Percentiles rank a stretch among this genome's conserved stretches.
These are phyloP conservation scores for Epichloe gansuensis DNA, from an alignment of 2,329 filamentous ascomycete species.

Conservation along the genomic window DNA sequence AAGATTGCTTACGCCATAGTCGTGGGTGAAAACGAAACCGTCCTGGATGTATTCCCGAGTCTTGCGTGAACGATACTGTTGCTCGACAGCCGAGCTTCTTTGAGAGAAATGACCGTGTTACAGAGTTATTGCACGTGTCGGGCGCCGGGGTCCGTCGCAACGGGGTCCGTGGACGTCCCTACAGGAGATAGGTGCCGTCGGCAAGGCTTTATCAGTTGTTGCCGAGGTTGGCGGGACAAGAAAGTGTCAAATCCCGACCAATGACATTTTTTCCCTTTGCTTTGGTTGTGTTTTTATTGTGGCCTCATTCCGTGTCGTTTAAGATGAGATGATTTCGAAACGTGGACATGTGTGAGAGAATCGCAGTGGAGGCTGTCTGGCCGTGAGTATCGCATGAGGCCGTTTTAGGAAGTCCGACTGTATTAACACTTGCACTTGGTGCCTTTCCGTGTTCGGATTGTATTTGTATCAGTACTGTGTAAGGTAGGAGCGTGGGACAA, in stretches of 20 bases:
- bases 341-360: background rate
- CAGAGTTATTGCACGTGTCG: too few species aligned
- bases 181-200: background rate
- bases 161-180: background rate
- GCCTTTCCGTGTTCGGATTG: background rate
- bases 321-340: background rate
- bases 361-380: background rate
- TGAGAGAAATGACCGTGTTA: too few species aligned
- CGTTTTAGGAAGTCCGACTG: too few species aligned
- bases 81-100: too few species aligned
- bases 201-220: background rate
- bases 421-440: background rate
- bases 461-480: background rate
- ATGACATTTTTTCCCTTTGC: background rate
- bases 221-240: background rate
- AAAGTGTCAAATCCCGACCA: background rate
- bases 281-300: background rate
- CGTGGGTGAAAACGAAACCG: slow-evolving; percentile 13
- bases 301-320: background rate
- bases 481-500: too few species aligned
- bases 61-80: background rate
- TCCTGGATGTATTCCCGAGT: slow-evolving; percentile 1
- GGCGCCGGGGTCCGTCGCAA: too few species aligned
- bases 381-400: too few species aligned
- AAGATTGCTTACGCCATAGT: slow-evolving; percentile 13